Evolutionary conservation across 805 yeast species (phyloP).

Genomic region (Candida hispaniensis): DNA sequence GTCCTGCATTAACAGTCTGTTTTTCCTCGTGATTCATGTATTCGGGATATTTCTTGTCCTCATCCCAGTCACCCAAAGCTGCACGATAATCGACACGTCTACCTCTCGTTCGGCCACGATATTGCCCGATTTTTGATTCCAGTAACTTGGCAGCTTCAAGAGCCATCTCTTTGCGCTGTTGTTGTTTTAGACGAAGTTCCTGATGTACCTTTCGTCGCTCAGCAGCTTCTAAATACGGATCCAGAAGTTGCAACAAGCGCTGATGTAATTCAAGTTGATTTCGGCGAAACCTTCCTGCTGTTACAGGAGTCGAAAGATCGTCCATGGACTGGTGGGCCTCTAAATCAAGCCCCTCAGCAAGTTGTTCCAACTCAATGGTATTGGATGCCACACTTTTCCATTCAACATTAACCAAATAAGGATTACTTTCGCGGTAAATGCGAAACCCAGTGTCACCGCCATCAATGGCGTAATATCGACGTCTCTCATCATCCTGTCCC

Average conservation of each 20-base stretch:
- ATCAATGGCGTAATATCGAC: constrained; percentile 22
- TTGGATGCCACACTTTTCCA: constrained; percentile 7
- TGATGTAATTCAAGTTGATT: too few species aligned
- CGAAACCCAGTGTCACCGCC: constrained; percentile 18
- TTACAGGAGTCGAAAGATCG: too few species aligned
- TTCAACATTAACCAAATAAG: constrained; percentile 1
- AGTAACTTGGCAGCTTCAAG: constrained; percentile 4
- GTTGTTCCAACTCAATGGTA: too few species aligned
- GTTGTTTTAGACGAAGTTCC: constrained; percentile 1
- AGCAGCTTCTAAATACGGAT: too few species aligned
- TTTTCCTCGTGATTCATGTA: constrained; percentile 8
- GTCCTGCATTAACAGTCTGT: constrained; percentile 1
- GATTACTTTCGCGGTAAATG: constrained; percentile 11
- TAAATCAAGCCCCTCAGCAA: too few species aligned
- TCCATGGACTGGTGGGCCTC: too few species aligned
- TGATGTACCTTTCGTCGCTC: too few species aligned
- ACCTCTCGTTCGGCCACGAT: constrained; percentile 12
- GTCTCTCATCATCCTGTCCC: constrained; percentile 22
- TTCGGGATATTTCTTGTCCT: constrained; percentile 2
- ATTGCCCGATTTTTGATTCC: constrained; percentile 4
- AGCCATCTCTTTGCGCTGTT: constrained; percentile 6
- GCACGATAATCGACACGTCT: constrained; percentile 8
- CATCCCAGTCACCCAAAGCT: not conserved
- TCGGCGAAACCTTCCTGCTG: too few species aligned
- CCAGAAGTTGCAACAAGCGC: too few species aligned